Evolutionary conservation across 106 monocot genomes (phyloP).

Genomic region (Amphibolis antarctica): DNA sequence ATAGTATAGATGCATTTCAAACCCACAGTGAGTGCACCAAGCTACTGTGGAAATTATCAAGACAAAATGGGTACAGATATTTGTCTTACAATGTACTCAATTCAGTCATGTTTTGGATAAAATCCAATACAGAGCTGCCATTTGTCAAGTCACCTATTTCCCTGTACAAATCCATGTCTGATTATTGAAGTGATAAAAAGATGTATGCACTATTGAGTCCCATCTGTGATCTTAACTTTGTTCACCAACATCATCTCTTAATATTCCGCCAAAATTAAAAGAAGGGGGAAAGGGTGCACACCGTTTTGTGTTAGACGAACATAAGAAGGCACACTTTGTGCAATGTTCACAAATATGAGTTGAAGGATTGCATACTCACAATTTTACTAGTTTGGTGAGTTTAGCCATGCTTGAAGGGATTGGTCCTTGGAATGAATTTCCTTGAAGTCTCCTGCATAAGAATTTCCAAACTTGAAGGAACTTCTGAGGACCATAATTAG

Average conservation of each 20-base stretch:
- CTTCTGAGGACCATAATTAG: not conserved
- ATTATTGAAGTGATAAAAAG: not conserved
- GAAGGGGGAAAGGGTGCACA: no score
- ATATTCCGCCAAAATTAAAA: no score
- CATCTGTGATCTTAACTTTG: no score
- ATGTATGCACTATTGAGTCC: no score
- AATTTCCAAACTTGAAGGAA: not conserved
- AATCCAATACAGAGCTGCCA: conserved; percentile 57
- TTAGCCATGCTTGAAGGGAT: conserved; percentile 10
- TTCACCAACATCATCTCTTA: no score
- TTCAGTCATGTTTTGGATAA: conserved; percentile 58
- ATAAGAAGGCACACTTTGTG: no score
- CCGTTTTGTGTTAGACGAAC: no score
- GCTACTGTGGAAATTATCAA: no score
- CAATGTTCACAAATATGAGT: not conserved
- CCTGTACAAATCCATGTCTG: conserved; percentile 20
- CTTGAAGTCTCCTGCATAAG: conserved; percentile 17
- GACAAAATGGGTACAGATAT: not conserved
- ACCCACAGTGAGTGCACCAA: no score
- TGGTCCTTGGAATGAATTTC: conserved; percentile 15
- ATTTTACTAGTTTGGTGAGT: not conserved
- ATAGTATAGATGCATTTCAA: not conserved
- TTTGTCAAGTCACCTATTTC: conserved; percentile 70
- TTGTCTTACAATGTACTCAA: conserved; percentile 51
- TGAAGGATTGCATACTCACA: conserved; percentile 4